Base-by-base conservation (phyloP, 306 rosid species). In the Fragaria ananassa region DNA sequence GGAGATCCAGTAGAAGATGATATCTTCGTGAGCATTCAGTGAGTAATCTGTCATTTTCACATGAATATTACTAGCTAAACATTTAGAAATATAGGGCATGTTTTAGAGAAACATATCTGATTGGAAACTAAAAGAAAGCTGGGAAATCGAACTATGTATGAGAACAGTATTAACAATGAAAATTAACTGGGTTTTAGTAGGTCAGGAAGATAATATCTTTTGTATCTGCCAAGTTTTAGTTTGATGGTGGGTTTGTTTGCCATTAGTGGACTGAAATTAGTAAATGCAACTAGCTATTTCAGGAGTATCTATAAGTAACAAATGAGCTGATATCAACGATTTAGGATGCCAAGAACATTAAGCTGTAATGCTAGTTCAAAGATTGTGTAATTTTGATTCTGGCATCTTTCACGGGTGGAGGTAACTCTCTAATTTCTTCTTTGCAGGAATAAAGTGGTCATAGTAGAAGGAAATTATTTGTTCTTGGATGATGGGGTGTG, bases 1-100 rank as follows among this genome's bases (percentile, higher is more conserved):
- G 98, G 97, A 74, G 96, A 94, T 85, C 98, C 97, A 15, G 89
- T 92, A 73, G 93, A 90, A 84, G 93, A 88, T 75, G 97, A 90
- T 82, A 86, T 92, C 75, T 87, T 87, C 75, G 93, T 93, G 85
- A 86, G 83, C 89, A 82, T 66, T 76, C 88, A 84, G 98, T 93
- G 82, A 87, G 98, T 89, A 79, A 42, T 83, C 78, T 82, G 78
- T 62, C 18, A 61, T 58, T 44, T 68, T 68, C 67, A 72, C 68
- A 4, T 34, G 39, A 56, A 47, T 42, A 51, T 13, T 61, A 47
- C 54, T 37, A 39, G 74, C 73, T 60, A 53, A 61, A 58, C 46
- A 74, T 27, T 21, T 50, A 50, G 49, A 37, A 64, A 35, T 2
- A 15, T 34, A 2, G 70, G 17, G 63, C 23, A 4, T 44, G 58